These are phyloP conservation scores for Hibiscus trionum DNA, from an alignment of 345 rosid genomes.

Conservation along the genomic window DNA sequence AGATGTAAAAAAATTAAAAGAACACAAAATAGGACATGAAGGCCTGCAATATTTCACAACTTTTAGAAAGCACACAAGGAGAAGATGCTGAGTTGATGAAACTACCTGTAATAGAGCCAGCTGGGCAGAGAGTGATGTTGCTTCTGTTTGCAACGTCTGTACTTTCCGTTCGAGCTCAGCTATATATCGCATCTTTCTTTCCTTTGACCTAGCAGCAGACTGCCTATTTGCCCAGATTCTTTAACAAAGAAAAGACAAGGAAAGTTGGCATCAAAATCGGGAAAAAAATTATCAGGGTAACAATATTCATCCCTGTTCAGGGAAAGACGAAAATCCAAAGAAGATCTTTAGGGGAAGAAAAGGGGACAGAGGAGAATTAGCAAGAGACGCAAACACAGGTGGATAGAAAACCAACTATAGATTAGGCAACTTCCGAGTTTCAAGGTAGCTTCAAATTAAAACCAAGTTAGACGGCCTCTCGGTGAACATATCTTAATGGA, in stretches of 20 bases:
- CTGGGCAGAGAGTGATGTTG: conserved; percentile 90
- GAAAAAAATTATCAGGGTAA: not conserved
- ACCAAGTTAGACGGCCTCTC: not conserved
- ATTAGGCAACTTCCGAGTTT: not conserved
- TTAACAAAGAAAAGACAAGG: conserved; percentile 7
- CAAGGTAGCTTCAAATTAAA: not conserved
- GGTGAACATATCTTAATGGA: not conserved
- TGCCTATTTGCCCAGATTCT: conserved; percentile 99
- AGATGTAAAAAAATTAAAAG: not conserved
- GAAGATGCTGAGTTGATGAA: conserved; percentile 10
- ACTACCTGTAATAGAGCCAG: conserved; percentile 76
- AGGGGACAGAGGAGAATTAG: not conserved
- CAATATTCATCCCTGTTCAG: not conserved
- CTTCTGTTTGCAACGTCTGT: conserved; percentile 83
- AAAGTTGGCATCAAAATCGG: not conserved
- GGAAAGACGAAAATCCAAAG: not conserved
- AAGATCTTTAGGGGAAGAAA: too few species aligned
- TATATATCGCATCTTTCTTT: conserved; percentile 90
- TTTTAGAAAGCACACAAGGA: not conserved
- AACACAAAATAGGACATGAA: not conserved
- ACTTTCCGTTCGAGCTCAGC: conserved; percentile 90
- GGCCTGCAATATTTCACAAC: not conserved
- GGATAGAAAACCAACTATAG: not conserved
- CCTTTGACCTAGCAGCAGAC: conserved; percentile 95
- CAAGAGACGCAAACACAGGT: not conserved